Conservation (phyloP, 805 yeast genomes). For the Barnettozyma californica region DNA sequence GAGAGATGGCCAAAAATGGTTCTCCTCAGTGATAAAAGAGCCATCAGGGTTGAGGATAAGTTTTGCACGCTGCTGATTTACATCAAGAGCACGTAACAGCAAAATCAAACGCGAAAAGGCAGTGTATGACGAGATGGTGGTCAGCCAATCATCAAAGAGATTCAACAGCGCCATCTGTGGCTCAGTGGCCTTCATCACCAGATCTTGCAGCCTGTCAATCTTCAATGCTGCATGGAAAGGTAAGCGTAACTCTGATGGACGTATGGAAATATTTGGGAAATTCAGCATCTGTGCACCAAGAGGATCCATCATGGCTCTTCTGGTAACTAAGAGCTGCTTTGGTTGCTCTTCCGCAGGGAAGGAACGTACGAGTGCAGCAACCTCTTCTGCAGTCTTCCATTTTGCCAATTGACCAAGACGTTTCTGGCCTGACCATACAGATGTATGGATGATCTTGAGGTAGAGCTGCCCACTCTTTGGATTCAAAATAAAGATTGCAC, state of each 20-base stretch:
- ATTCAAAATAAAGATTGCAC: constrained; percentile 83
- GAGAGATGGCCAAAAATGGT: constrained; percentile 93
- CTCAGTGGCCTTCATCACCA: constrained; percentile 81
- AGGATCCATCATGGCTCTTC: constrained; percentile 91
- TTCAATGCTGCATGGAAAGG: constrained; percentile 87
- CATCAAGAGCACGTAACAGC: constrained; percentile 74
- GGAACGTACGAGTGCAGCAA: constrained; percentile 83
- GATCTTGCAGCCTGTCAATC: constrained; percentile 71
- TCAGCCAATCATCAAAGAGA: constrained; percentile 92
- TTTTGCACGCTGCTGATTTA: constrained; percentile 72
- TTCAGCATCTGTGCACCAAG: constrained; percentile 95
- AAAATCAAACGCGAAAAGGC: constrained; percentile 87
- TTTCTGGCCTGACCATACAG: constrained; percentile 96
- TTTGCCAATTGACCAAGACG: constrained; percentile 89
- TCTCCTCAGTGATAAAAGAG: constrained; percentile 59
- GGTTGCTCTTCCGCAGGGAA: constrained; percentile 94
- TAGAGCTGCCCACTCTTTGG: constrained; percentile 90
- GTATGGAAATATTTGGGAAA: constrained; percentile 84
- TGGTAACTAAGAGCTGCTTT: constrained; percentile 80
- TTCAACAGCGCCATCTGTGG: constrained; percentile 91
- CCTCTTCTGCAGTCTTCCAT: constrained; percentile 98
- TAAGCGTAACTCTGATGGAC: constrained; percentile 82
- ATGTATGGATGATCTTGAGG: constrained; percentile 84
- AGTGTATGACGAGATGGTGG: constrained; percentile 76
- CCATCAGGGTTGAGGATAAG: constrained; percentile 72